Evolutionary conservation across 2,329 filamentous ascomycete species (phyloP), one percentile per base, ranked within the genome.

Genomic region (Ambrosiella beaveri): DNA sequence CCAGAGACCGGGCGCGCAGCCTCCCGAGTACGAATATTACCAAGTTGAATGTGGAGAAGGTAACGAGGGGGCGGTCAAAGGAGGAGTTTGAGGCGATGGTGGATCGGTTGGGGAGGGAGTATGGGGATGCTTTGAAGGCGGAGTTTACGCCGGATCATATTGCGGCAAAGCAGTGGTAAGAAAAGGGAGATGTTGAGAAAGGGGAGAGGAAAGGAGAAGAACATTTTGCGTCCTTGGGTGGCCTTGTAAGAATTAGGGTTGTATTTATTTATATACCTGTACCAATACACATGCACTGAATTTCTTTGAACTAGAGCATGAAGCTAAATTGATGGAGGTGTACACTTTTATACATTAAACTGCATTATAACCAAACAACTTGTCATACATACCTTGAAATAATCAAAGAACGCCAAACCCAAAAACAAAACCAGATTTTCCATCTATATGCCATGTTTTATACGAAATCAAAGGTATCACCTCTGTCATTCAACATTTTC

Each of bases 381-480:
- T 15, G 44, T 1, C n/a, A 12, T 56, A 56, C 27, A 45, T 44
- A 17, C 17, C 15, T 37, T 37, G n/a, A 37, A 53, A 36, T 37
- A 36, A 13, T 12, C 36, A 53, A 5, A 37, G 27, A 37, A 15
- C 35, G 15, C 35, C 35, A 53, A 36, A 53, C 9, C 50, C 50
- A n/a, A 53, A 53, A 53, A 36, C 7, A n/a, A 53, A 15, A 53
- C n/a, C 19, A 56, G n/a, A 13, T n/a, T 47, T 47, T 47, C n/a
- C 8, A 47, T 47, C 13, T 17, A n/a, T 8, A n/a, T 15, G n/a
- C n/a, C 5, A 13, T 47, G 8, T 17, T n/a, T 66, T 79, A 95
- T 61, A 95, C 76, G 75, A 97, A 97, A 67, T 95, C 90, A 78
- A 97, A 98, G 0, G 87, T 93, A 77, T 97, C 91, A 2, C 83